Evolutionary conservation across 2,329 filamentous ascomycete genomes (phyloP).

Genomic region (Didymella pinodella): DNA sequence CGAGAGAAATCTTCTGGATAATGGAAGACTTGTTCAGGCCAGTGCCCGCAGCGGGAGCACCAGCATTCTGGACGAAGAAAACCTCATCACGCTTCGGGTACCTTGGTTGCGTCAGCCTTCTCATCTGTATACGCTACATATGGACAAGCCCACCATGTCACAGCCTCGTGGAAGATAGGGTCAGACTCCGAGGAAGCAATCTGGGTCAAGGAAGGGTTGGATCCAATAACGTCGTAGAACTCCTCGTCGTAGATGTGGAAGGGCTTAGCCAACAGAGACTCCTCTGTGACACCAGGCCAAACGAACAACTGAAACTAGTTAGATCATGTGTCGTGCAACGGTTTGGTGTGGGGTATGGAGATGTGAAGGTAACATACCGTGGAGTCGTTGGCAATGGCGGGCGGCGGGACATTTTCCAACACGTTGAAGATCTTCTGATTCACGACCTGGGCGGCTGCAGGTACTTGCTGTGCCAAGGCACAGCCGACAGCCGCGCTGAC

Average conservation of each 20-base stretch:
- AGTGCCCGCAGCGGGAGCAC: slow-evolving; percentile 34
- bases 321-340: slow-evolving; percentile 6
- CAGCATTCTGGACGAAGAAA: slow-evolving; percentile 39
- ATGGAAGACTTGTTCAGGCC: slow-evolving; percentile 38
- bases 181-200: slow-evolving; percentile 35
- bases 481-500: slow-evolving; percentile 20
- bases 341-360: background rate
- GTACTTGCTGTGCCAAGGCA: slow-evolving; percentile 30
- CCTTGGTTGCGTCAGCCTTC: slow-evolving; percentile 10
- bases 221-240: slow-evolving; percentile 37
- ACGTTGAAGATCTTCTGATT: slow-evolving; percentile 36
- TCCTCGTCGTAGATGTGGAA: slow-evolving; percentile 40
- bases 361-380: slow-evolving; percentile 22
- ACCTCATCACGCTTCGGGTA: slow-evolving; percentile 32
- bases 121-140: background rate
- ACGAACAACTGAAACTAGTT: slow-evolving; percentile 26
- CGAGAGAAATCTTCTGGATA: slow-evolving; percentile 37
- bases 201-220: slow-evolving; percentile 31
- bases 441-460: slow-evolving; percentile 32
- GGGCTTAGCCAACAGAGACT: slow-evolving; percentile 33
- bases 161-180: slow-evolving; percentile 38
- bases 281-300: slow-evolving; percentile 33
- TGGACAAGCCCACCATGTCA: slow-evolving; percentile 27
- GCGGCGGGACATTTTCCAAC: slow-evolving; percentile 29
- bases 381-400: slow-evolving; percentile 29